Evolutionary conservation across 768 basidiomycete genomes (phyloP).

Genomic region (Rhizopogon roseolus): DNA sequence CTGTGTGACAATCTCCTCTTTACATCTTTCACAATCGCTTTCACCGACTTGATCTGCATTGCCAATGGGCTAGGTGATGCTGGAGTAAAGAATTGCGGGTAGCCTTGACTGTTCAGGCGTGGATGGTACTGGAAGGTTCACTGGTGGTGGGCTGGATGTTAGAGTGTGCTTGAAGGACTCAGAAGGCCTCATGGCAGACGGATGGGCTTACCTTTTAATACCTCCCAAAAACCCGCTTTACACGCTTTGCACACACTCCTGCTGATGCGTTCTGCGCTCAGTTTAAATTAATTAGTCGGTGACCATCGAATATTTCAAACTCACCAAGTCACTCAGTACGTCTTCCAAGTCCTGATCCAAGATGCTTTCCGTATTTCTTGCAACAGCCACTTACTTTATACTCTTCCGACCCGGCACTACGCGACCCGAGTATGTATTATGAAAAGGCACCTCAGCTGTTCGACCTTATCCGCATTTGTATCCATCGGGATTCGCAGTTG

Average conservation of each 20-base stretch:
- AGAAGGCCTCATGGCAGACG: not conserved
- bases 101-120: not conserved
- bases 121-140: not conserved
- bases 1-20: constrained; percentile 25
- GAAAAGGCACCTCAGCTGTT: not conserved
- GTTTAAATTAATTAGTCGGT: not conserved
- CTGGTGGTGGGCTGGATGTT: not conserved
- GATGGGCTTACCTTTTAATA: not conserved
- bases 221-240: constrained; percentile 2
- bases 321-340: not conserved
- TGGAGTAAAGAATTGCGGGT: not conserved
- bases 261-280: not conserved
- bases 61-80: not conserved
- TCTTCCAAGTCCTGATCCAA: not conserved
- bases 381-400: too few relatives aligned
- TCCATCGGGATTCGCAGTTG: not conserved
- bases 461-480: not conserved
- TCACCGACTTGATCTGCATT: constrained; percentile 29
- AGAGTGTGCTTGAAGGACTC: too few relatives aligned
- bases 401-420: not conserved
- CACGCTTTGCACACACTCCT: constrained; percentile 1
- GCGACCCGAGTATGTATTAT: not conserved
- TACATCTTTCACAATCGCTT: constrained; percentile 25
- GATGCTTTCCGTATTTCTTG: too few relatives aligned
- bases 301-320: not conserved